Evolutionary conservation across 2,329 filamentous ascomycete species (phyloP).

Genomic region (Colletotrichum coccodes): DNA sequence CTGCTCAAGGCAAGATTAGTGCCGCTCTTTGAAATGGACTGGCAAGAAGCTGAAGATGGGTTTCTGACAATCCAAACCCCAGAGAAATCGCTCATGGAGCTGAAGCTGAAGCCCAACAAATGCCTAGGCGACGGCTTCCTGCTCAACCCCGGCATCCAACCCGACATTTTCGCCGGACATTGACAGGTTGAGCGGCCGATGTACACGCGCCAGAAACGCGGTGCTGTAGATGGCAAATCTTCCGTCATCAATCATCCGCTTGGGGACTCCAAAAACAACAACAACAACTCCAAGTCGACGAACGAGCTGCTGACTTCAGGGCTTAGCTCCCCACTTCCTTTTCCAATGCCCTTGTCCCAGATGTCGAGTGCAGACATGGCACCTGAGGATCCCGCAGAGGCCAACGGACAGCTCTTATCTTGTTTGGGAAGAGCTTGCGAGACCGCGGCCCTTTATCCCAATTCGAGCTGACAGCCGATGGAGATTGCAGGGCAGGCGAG

Average conservation of each 20-base stretch:
- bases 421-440: conserved; percentile 36
- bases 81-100: neutral
- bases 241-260: conserved; percentile 6
- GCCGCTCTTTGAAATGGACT: neutral
- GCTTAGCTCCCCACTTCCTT: conserved; percentile 16
- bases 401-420: conserved; percentile 18
- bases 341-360: conserved; percentile 1
- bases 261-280: conserved; percentile 8
- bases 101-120: neutral
- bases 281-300: neutral
- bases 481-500: conserved; percentile 15
- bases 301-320: neutral
- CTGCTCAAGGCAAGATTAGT: neutral
- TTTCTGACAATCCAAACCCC: neutral
- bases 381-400: conserved; percentile 26
- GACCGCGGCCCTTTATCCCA: conserved; percentile 18
- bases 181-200: neutral
- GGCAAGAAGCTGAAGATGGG: neutral
- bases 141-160: neutral
- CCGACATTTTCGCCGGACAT: neutral
- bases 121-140: neutral
- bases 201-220: neutral
- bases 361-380: conserved; percentile 23
- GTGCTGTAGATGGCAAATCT: neutral
- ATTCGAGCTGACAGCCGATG: conserved; percentile 21